Conservation (phyloP, 805 yeast species). For the Metschnikowia noctiluminum region DNA sequence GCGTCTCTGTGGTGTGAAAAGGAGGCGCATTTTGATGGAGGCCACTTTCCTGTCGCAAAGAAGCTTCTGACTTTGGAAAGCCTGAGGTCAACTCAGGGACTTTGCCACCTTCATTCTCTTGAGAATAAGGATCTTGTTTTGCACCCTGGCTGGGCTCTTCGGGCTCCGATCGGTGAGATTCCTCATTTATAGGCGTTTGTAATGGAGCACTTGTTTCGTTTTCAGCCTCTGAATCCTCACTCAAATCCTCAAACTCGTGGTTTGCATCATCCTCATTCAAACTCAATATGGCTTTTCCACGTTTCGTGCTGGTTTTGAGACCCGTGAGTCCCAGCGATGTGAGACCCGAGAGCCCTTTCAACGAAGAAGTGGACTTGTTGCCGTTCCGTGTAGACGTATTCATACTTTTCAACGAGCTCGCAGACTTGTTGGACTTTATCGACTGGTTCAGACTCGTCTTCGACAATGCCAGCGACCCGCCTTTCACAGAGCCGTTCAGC, state of each 20-base stretch:
- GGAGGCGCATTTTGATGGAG: not conserved
- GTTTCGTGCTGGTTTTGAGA: constrained; percentile 34
- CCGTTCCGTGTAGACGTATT: not conserved
- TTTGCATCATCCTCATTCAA: constrained; percentile 37
- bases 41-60: too few relatives aligned
- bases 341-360: constrained; percentile 6
- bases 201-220: not conserved
- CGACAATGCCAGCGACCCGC: constrained; percentile 3
- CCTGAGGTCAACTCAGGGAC: too few relatives aligned
- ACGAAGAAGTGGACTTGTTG: constrained; percentile 7
- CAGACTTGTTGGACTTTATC: constrained; percentile 27
- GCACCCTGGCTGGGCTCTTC: too few relatives aligned
- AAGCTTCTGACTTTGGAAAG: too few relatives aligned
- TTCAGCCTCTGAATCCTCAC: constrained; percentile 19
- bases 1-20: not conserved
- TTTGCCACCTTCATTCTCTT: too few relatives aligned
- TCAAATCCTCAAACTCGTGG: constrained; percentile 37
- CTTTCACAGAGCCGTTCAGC: constrained; percentile 13
- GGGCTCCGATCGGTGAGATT: too few relatives aligned
- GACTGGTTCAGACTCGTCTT: constrained; percentile 18
- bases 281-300: constrained; percentile 38
- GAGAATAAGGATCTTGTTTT: too few relatives aligned
- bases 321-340: constrained; percentile 20
- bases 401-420: constrained; percentile 32
- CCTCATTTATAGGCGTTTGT: not conserved